These are phyloP conservation scores for Gracilariopsis chorda DNA, from an alignment of 23 red algal species.

Conservation along the genomic window DNA sequence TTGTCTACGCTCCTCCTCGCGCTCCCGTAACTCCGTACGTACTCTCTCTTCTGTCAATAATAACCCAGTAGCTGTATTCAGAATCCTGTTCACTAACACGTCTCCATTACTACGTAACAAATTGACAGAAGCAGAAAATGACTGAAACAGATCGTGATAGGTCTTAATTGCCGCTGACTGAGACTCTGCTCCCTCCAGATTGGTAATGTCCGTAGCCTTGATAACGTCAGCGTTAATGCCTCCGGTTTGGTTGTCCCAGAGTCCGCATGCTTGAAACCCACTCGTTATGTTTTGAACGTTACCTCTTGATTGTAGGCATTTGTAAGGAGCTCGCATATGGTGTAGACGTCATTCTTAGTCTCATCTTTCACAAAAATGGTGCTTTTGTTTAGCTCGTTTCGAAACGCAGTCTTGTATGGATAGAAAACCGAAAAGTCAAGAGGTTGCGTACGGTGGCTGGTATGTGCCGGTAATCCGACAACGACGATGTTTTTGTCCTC, in stretches of 20 bases:
- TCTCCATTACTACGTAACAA: background rate
- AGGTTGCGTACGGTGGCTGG: no score
- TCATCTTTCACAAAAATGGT: background rate
- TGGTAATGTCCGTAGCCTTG: background rate
- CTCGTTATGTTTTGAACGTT: background rate
- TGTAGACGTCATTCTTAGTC: background rate
- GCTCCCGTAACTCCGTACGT: no score
- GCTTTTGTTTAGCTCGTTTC: background rate
- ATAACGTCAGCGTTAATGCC: background rate
- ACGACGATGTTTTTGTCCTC: no score
- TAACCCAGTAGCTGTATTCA: slow-evolving; percentile 11
- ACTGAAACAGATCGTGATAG: no score
- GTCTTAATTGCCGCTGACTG: no score
- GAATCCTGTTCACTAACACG: background rate
- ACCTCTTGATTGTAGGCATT: no score
- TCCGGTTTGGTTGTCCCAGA: background rate
- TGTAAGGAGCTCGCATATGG: background rate
- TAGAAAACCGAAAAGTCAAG: no score
- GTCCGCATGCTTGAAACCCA: background rate
- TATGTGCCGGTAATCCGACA: no score
- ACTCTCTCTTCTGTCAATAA: background rate
- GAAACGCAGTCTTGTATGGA: no score
- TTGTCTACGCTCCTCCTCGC: no score
- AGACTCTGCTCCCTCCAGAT: background rate
- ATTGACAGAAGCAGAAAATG: no score